Base-by-base conservation (phyloP, 176 grass and related monocot genomes). In the Guadua angustifolia region DNA sequence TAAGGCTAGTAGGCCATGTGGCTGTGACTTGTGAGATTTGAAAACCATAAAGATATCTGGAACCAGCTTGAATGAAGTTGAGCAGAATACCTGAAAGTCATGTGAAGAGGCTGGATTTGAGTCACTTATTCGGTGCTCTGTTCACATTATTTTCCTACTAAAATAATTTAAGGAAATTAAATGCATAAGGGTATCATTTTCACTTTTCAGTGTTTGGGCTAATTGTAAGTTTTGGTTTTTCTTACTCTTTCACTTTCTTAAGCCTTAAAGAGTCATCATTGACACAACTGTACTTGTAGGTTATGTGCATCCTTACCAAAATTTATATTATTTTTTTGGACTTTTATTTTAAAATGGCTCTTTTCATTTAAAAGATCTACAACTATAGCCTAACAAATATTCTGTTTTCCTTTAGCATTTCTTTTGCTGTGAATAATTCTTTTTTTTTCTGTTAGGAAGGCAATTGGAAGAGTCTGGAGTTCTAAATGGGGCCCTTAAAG, bases 381-480 rank as follows among this genome's bases (percentile, higher is more conserved):
- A 83, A 62, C 17, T 81, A 9, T 74, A 53, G 22, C 65, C 9
- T 35, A 62, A 72, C 26, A 80, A 78, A 49, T 79, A n/a, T 59
- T 6, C 21, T 90, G 15, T 62, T 35, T 60, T 50, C 33, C 22
- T 69, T 52, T 26, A 44, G 18, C n/a, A 36, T 63, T 81, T 80
- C 11, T 43, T 69, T 69, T 50, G 14, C 36, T 61, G 47, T 79
- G 42, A 82, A 68, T 82, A 52, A 52, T 83, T 81, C 13, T 22
- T 47, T 86, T 60, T 66, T n/a, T 66, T n/a, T 50, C 40, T 85
- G 70, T 76, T 89, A 94, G 93, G 81, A 95, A 99, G 67, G 83
- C 93, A 99, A 62, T 66, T 99, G 22, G 97, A 95, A 91, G 89
- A 94, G 77, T 94, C 93, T 26, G 97, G 97, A 49, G 97, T 99